phyloP scores from a whole-genome alignment of 2,329 filamentous ascomycete genomes.

The Delphinella strobiligena region DNA sequence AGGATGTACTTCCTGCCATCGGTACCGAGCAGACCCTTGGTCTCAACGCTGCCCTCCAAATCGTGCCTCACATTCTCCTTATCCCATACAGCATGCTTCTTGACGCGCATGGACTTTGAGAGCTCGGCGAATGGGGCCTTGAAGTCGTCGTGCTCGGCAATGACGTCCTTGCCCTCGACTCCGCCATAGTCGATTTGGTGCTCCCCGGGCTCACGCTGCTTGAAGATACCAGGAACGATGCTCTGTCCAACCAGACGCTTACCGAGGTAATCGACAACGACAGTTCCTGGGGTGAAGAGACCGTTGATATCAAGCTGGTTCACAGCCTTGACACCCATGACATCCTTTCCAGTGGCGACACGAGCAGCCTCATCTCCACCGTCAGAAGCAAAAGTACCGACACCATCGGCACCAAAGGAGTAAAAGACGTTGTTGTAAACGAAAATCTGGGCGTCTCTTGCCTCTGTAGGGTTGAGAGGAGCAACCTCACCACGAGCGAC shows the following conservation, averaged over 20 bases:
- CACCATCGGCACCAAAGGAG: slow-evolving; percentile 93
- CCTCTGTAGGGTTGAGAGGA: slow-evolving; percentile 88
- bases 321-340: slow-evolving; percentile 83
- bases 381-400: slow-evolving; percentile 92
- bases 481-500: slow-evolving; percentile 88
- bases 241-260: slow-evolving; percentile 96
- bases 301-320: slow-evolving; percentile 95
- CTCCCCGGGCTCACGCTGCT: slow-evolving; percentile 92
- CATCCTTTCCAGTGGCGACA: slow-evolving; percentile 93
- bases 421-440: slow-evolving; percentile 99
- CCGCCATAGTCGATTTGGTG: slow-evolving; percentile 98
- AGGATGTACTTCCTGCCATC: slow-evolving; percentile 97
- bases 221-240: slow-evolving; percentile 97
- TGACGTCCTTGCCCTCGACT: slow-evolving; percentile 91
- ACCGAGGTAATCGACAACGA: slow-evolving; percentile 92
- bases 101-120: slow-evolving; percentile 80
- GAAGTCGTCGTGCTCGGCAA: slow-evolving; percentile 83
- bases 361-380: slow-evolving; percentile 93
- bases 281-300: slow-evolving; percentile 88
- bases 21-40: slow-evolving; percentile 92
- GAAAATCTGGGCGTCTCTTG: slow-evolving; percentile 88
- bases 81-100: slow-evolving; percentile 95
- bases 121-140: slow-evolving; percentile 75
- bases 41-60: slow-evolving; percentile 90
- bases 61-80: slow-evolving; percentile 86